phyloP scores from a whole-genome alignment of 139 green algal species.

The Coelastrella sp. region DNA sequence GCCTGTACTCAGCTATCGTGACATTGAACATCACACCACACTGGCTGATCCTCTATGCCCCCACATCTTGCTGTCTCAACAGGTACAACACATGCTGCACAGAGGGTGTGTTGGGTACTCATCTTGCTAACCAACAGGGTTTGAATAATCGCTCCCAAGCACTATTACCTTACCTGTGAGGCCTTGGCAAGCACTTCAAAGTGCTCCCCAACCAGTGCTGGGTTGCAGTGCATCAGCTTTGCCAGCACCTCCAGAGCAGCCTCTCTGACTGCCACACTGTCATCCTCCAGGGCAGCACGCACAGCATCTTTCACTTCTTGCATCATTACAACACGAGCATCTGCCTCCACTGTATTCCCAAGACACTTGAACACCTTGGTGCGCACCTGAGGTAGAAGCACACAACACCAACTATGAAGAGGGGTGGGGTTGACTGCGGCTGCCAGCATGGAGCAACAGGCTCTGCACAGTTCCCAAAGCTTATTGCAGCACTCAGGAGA shows the following conservation, averaged over 20 bases:
- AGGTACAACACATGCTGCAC: too few relatives aligned
- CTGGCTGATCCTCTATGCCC: too few relatives aligned
- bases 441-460: neutral
- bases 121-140: too few relatives aligned
- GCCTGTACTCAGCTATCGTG: too few relatives aligned
- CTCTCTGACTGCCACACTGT: conserved; percentile 87
- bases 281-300: conserved; percentile 75
- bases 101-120: too few relatives aligned
- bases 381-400: conserved; percentile 49
- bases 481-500: neutral
- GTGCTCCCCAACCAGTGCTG: conserved; percentile 77
- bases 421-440: too few relatives aligned
- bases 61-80: too few relatives aligned
- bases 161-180: conserved; percentile 26
- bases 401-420: too few relatives aligned
- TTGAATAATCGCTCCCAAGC: too few relatives aligned
- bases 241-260: conserved; percentile 89
- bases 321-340: conserved; percentile 70
- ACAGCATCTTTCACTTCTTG: conserved; percentile 62
- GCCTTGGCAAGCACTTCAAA: conserved; percentile 76
- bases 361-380: conserved; percentile 79
- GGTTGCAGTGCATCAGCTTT: conserved; percentile 64
- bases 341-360: conserved; percentile 68
- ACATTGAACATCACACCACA: too few relatives aligned
- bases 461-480: neutral